A percentile compares a stretch with the other conserved stretches of the same genome.
Conservation (phyloP, 2,329 filamentous ascomycete species). For the Fusarium succisae region DNA sequence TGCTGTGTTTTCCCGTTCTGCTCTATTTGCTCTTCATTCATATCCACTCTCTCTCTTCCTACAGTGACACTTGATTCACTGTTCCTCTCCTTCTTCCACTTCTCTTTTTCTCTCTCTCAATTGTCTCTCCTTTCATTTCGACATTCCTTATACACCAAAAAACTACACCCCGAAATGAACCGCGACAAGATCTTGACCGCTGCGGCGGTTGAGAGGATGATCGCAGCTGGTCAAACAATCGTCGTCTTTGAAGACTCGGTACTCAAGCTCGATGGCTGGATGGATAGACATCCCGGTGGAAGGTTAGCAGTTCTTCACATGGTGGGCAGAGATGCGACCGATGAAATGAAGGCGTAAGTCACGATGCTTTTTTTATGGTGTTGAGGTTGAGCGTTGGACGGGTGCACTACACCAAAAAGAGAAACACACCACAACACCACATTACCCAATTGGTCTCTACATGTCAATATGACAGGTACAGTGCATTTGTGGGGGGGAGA, state of each 20-base stretch:
- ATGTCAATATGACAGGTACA: not conserved
- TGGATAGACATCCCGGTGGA: constrained; percentile 67
- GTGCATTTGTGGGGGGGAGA: not conserved
- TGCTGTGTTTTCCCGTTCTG: not conserved
- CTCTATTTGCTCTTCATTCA: constrained; percentile 1
- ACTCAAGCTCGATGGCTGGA: constrained; percentile 66
- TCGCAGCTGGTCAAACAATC: constrained; percentile 64
- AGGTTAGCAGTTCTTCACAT: constrained; percentile 67
- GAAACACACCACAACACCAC: not conserved
- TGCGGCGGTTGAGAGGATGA: constrained; percentile 58
- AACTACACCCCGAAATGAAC: constrained; percentile 38
- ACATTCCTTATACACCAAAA: not conserved
- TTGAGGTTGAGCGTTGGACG: not conserved
- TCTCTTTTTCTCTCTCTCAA: not conserved
- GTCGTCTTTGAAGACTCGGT: constrained; percentile 65
- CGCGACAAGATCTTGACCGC: constrained; percentile 57
- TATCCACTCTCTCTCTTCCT: constrained; percentile 1
- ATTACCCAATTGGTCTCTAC: constrained; percentile 26
- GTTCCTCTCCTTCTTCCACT: not conserved
- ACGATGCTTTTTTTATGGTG: not conserved
- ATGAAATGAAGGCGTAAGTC: constrained; percentile 49
- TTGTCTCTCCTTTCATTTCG: not conserved
- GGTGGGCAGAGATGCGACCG: constrained; percentile 50
- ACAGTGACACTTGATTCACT: not conserved
- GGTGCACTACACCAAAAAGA: not conserved